These are phyloP conservation scores for Cyberlindnera amylophila DNA, from an alignment of 805 yeast genomes.

Conservation along the genomic window DNA sequence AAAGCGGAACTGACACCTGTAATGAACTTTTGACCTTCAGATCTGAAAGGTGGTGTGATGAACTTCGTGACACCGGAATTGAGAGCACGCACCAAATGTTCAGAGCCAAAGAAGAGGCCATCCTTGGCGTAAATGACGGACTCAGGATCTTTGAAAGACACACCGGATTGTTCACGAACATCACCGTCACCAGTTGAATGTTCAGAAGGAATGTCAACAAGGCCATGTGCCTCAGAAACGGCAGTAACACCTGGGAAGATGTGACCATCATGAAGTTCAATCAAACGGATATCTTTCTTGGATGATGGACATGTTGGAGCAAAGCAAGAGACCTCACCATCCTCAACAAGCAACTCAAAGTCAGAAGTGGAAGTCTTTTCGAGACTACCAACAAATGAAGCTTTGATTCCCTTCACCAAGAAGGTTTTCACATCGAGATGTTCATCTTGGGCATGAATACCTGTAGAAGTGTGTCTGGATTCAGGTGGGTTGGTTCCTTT, in stretches of 20 bases:
- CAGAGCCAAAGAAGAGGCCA: slow-evolving; percentile 7
- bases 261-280: slow-evolving; percentile 1
- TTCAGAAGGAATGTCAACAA: slow-evolving; percentile 8
- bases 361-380: neutral
- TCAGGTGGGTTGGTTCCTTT: neutral
- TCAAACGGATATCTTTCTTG: neutral
- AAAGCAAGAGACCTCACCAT: slow-evolving; percentile 7
- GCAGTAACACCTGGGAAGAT: slow-evolving; percentile 6
- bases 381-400: neutral
- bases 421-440: neutral
- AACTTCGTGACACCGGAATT: slow-evolving; percentile 5
- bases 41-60: slow-evolving; percentile 11
- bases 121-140: slow-evolving; percentile 5
- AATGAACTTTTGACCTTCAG: slow-evolving; percentile 6
- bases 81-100: slow-evolving; percentile 6
- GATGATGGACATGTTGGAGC: slow-evolving; percentile 4
- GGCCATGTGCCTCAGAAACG: slow-evolving; percentile 4
- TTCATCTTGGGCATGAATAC: neutral
- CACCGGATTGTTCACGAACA: neutral
- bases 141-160: neutral
- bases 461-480: slow-evolving; percentile 2
- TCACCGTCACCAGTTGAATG: slow-evolving; percentile 12
- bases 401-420: slow-evolving; percentile 6
- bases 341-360: slow-evolving; percentile 3
- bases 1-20: slow-evolving; percentile 7